These are phyloP conservation scores for Stachybotrys elegans DNA, from an alignment of 2,329 filamentous ascomycete genomes.

Conservation along the genomic window DNA sequence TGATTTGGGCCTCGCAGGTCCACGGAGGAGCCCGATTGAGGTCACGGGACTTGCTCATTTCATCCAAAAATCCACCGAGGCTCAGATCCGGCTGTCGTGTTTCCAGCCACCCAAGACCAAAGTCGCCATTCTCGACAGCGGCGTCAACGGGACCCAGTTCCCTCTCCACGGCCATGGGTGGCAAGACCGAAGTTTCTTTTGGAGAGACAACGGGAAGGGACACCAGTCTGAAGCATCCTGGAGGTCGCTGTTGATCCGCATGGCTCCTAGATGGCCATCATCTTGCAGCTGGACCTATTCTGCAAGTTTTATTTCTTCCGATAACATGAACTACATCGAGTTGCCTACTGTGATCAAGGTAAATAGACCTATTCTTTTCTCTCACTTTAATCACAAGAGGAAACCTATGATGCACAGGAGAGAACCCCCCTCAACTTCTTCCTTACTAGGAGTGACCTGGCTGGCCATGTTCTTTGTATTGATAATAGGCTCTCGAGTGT, in stretches of 20 bases:
- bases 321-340: background rate
- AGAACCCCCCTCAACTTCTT: background rate
- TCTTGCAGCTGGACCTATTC: background rate
- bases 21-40: background rate
- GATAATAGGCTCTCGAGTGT: background rate
- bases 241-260: background rate
- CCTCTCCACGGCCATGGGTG: background rate
- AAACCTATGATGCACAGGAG: background rate
- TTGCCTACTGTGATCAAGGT: background rate
- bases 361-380: background rate
- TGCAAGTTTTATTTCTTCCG: background rate
- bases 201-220: background rate
- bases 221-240: background rate
- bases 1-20: background rate
- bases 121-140: background rate
- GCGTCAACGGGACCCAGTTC: background rate
- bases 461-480: background rate
- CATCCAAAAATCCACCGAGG: background rate
- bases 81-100: background rate
- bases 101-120: background rate
- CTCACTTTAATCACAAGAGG: too few relatives aligned
- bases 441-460: background rate
- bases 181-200: background rate
- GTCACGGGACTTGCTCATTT: background rate
- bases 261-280: background rate